phyloP scores from a whole-genome alignment of 352 stramenopile genomes.

The Bremia lactucae region DNA sequence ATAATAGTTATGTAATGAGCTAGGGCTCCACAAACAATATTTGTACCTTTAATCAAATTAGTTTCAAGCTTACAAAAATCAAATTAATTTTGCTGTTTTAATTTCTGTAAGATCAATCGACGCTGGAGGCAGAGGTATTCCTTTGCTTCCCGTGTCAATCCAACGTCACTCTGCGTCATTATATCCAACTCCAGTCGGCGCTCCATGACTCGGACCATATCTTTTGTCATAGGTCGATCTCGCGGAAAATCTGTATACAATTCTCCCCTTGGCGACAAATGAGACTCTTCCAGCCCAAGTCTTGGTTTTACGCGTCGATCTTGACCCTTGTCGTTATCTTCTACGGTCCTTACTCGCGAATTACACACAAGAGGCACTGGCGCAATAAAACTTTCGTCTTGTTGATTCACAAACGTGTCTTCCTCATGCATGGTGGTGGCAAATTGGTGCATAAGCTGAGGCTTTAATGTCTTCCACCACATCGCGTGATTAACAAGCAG shows the following conservation, averaged over 20 bases:
- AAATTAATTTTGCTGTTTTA: conserved; percentile 6
- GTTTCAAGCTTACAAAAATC: too few relatives aligned
- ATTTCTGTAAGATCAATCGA: conserved; percentile 4
- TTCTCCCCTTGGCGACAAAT: background rate
- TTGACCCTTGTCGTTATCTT: background rate
- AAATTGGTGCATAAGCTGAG: conserved; percentile 3
- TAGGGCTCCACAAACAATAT: too few relatives aligned
- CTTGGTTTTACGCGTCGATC: conserved; percentile 1
- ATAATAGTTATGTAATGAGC: too few relatives aligned
- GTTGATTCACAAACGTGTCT: background rate
- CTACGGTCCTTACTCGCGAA: conserved; percentile 1
- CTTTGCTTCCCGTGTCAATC: conserved; percentile 5
- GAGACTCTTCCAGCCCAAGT: background rate
- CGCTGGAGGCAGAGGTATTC: conserved; percentile 8
- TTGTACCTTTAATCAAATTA: too few relatives aligned
- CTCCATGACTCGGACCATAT: conserved; percentile 2
- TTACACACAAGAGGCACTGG: background rate
- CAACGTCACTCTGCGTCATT: conserved; percentile 11
- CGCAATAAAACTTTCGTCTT: background rate
- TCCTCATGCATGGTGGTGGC: conserved; percentile 6
- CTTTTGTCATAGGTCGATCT: background rate
- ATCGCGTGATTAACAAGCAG: conserved; percentile 3
- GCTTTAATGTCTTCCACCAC: conserved; percentile 4
- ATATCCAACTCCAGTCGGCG: conserved; percentile 5
- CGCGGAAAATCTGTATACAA: background rate